phyloP scores from a whole-genome alignment of 2,329 filamentous ascomycete genomes.

The Fusarium mangiferae region DNA sequence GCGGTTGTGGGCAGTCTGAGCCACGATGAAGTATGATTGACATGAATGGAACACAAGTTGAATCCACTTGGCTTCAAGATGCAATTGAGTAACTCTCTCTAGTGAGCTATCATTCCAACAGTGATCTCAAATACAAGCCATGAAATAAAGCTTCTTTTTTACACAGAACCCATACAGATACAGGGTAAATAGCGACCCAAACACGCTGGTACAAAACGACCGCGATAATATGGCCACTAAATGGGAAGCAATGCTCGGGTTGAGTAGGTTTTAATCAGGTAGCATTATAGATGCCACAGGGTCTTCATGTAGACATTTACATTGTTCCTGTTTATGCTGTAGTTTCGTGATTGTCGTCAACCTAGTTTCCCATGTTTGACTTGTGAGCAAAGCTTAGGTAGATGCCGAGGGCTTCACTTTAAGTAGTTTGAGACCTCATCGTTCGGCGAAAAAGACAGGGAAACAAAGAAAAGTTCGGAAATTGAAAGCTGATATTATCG shows the following conservation, averaged over 20 bases:
- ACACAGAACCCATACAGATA: background rate
- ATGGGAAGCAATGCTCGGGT: too few relatives aligned
- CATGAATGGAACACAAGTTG: background rate
- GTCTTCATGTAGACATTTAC: rapidly evolving
- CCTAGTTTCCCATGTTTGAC: rapidly evolving
- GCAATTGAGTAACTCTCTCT: rapidly evolving
- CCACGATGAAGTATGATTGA: background rate
- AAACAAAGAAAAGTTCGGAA: background rate
- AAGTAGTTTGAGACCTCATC: rapidly evolving
- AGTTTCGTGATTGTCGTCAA: too few relatives aligned
- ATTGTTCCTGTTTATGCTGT: background rate
- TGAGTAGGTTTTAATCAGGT: rapidly evolving
- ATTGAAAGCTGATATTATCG: background rate
- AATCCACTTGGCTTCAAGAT: background rate
- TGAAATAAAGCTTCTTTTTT: background rate
- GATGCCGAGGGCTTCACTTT: too few relatives aligned
- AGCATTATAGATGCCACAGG: rapidly evolving
- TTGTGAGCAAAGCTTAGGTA: too few relatives aligned
- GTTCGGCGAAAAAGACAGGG: rapidly evolving
- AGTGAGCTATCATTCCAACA: rapidly evolving
- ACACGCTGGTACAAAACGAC: too few relatives aligned
- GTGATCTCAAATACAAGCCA: background rate
- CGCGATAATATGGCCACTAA: background rate
- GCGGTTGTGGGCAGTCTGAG: background rate
- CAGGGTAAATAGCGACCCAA: background rate